Conservation (phyloP, 2,329 filamentous ascomycete genomes). For the Penicillium polonicum region DNA sequence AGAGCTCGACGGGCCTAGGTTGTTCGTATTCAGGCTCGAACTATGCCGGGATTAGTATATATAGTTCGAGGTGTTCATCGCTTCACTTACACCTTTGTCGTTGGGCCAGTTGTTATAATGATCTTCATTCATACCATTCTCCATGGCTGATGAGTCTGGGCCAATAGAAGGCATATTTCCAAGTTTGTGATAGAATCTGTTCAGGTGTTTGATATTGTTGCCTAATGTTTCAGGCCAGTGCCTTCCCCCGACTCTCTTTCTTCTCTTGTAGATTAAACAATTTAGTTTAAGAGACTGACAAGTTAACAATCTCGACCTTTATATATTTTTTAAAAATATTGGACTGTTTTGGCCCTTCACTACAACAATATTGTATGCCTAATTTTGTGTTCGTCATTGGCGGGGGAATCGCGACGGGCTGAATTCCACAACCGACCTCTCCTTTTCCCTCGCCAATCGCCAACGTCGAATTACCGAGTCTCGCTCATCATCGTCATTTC, state of each 20-base stretch:
- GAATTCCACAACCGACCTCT: neutral
- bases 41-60: constrained; percentile 41
- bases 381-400: neutral
- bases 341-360: too few species aligned
- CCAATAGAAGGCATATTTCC: constrained; percentile 7
- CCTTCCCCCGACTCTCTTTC: too few species aligned
- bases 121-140: neutral
- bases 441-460: constrained; percentile 4
- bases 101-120: constrained; percentile 53
- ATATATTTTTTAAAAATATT: neutral
- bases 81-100: constrained; percentile 47
- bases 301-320: neutral
- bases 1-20: constrained; percentile 62
- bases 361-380: neutral
- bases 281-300: too few species aligned
- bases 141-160: neutral
- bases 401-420: constrained; percentile 24
- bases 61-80: neutral
- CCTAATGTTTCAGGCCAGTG: neutral
- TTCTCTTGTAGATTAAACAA: too few species aligned
- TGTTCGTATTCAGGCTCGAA: constrained; percentile 69
- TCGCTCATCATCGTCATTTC: neutral
- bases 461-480: constrained; percentile 6
- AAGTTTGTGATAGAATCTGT: neutral
- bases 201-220: neutral